These are phyloP conservation scores for Lyophyllum shimeji DNA, from an alignment of 768 basidiomycete species.

Conservation along the genomic window DNA sequence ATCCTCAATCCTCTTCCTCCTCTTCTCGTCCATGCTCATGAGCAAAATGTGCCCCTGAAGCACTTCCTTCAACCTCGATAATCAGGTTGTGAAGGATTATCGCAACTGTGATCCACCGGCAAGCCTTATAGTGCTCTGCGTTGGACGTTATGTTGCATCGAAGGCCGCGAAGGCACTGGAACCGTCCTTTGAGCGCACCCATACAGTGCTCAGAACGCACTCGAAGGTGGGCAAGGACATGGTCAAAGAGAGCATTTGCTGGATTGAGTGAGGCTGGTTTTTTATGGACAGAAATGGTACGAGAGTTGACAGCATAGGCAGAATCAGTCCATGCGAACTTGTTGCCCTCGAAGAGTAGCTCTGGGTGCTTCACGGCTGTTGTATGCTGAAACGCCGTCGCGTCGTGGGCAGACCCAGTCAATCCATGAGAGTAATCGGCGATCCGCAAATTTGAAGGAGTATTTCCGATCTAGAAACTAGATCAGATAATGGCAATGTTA, in stretches of 20 bases:
- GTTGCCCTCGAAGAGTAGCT: slow-evolving; percentile 16
- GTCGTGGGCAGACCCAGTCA: slow-evolving; percentile 35
- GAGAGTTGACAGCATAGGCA: slow-evolving; percentile 24
- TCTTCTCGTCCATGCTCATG: slow-evolving; percentile 11
- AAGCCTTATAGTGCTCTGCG: slow-evolving; percentile 22
- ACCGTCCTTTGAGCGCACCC: slow-evolving; percentile 30
- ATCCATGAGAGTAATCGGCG: slow-evolving; percentile 31
- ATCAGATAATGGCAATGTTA: neutral
- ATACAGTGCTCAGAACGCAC: slow-evolving; percentile 33
- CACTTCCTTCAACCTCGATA: slow-evolving; percentile 30
- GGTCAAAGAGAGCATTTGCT: slow-evolving; percentile 27
- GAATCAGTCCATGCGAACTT: slow-evolving; percentile 19
- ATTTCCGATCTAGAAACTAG: slow-evolving; percentile 31
- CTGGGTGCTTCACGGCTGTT: slow-evolving; percentile 11
- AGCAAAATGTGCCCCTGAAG: slow-evolving; percentile 13
- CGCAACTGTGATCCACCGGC: slow-evolving; percentile 29
- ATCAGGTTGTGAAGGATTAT: slow-evolving; percentile 37
- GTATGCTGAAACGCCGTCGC: slow-evolving; percentile 28
- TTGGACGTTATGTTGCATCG: slow-evolving; percentile 25
- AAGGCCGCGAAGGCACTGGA: slow-evolving; percentile 22
- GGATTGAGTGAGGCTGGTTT: slow-evolving; percentile 22
- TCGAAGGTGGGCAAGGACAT: slow-evolving; percentile 19
- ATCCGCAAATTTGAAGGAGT: slow-evolving; percentile 27
- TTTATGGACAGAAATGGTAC: slow-evolving; percentile 28
- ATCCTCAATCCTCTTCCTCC: slow-evolving; percentile 13